A percentile compares a stretch with the other conserved stretches of the same genome.
Evolutionary conservation across 768 basidiomycete genomes (phyloP).

Genomic region (Amanita exitialis): DNA sequence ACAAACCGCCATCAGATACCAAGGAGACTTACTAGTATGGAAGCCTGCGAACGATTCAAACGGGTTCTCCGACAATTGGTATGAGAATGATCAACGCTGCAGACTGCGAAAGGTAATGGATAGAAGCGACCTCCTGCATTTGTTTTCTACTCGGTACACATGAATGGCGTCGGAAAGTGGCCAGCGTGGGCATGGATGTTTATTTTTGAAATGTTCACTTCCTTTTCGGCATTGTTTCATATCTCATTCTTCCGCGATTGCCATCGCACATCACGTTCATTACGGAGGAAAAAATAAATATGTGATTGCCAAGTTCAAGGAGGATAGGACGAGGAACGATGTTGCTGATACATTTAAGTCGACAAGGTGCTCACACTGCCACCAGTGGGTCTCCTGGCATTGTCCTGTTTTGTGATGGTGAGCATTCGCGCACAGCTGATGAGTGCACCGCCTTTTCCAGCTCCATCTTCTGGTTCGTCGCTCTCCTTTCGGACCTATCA

Average conservation of each 20-base stretch:
- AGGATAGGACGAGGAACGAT: conserved; percentile 30
- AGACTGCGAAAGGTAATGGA: too few relatives aligned
- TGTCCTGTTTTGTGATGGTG: conserved; percentile 44
- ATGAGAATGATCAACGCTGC: too few relatives aligned
- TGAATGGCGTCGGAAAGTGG: conserved; percentile 46
- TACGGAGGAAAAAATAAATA: conserved; percentile 43
- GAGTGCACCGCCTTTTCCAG: conserved; percentile 48
- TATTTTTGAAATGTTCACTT: conserved; percentile 57
- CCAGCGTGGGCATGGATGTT: conserved; percentile 67
- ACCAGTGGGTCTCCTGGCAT: conserved; percentile 44
- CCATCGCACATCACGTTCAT: conserved; percentile 34
- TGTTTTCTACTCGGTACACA: too few relatives aligned
- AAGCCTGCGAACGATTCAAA: too few relatives aligned
- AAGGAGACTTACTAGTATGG: too few relatives aligned
- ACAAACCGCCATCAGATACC: too few relatives aligned
- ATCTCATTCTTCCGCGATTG: conserved; percentile 16
- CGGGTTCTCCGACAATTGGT: too few relatives aligned
- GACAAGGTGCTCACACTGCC: conserved; percentile 34
- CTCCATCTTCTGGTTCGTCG: conserved; percentile 35
- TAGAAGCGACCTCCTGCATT: too few relatives aligned
- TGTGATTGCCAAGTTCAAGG: conserved; percentile 27
- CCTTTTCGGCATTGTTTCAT: conserved; percentile 41
- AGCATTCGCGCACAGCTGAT: conserved; percentile 41
- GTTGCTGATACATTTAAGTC: conserved; percentile 45
- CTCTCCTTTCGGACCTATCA: not conserved